Base-by-base conservation (phyloP, 192 early-diverging fungal species). In the Bifiguratus adelaidae region DNA sequence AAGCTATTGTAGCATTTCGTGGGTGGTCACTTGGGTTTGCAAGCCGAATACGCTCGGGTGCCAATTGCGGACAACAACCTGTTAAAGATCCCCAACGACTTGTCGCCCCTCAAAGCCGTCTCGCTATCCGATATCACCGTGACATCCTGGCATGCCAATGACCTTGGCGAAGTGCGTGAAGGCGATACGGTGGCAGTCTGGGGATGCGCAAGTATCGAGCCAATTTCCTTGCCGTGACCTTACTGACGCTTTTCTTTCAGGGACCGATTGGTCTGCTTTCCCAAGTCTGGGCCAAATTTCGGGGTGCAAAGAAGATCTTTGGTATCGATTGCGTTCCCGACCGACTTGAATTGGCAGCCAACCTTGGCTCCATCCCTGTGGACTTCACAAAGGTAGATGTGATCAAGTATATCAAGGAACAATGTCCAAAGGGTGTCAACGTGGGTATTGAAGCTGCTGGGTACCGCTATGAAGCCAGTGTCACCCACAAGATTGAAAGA, bases 21-120 rank as follows among this genome's bases (percentile, higher is more conserved):
- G 21, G 43, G 58, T 27, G 67, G 61, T 11, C 65, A 49, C 36
- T 30, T 35, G 15, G 74, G 75, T 16, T 48, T 40, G 0, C 70
- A 75, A 48, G 71, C 71, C 24, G 67, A 78, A 44, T 78, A 65
- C 30, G 49, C 56, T 44, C 62, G 76, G 2, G 61, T 78, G 1
- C 72, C 73, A n/a, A 78, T 53, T 53, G 74, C 63, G 16, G 68
- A 78, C 47, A 49, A 46, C 50, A 78, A 78, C 47, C 36, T 60
- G 9, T 50, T 78, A 34, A 45, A 60, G 19, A 18, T 78, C 9
- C 67, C 74, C 30, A 37, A 45, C 12, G 19, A 27, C 36, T 19
- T 72, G 9, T 12, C 53, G 18, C 62, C 76, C 44, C 65, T 73
- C 41, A 69, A 60, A 33, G 73, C 62, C 1, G 12, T 78, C 1